Evolutionary conservation across 2,329 filamentous ascomycete species (phyloP).

Genomic region (Pseudopyrenochaeta lycopersici): DNA sequence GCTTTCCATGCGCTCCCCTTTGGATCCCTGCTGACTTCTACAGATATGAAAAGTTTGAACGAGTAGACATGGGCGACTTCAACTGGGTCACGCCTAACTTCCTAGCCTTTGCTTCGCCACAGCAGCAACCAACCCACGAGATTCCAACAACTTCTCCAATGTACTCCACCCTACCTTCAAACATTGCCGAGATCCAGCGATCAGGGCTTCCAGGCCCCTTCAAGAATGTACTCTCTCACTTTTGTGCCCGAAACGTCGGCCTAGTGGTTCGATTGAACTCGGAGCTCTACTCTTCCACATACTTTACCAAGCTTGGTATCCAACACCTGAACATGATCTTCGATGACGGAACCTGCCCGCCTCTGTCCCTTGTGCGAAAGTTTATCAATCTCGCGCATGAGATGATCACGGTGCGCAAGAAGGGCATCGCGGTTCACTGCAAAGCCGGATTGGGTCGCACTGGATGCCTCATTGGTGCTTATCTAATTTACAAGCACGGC

Average conservation of each 20-base stretch:
- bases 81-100: conserved; percentile 98
- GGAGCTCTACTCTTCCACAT: conserved; percentile 93
- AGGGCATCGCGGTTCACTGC: conserved; percentile 96
- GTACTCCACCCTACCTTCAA: conserved; percentile 78
- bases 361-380: conserved; percentile 85
- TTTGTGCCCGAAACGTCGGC: conserved; percentile 85
- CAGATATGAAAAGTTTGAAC: conserved; percentile 89
- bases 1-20: conserved; percentile 31
- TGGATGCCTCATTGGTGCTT: conserved; percentile 95
- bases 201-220: conserved; percentile 83
- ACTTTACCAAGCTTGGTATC: conserved; percentile 94
- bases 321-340: conserved; percentile 99
- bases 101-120: conserved; percentile 94
- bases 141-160: conserved; percentile 77
- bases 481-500: conserved; percentile 95
- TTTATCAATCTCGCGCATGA: conserved; percentile 96
- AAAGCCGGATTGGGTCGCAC: conserved; percentile 96
- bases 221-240: conserved; percentile 95
- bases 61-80: conserved; percentile 98
- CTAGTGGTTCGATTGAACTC: conserved; percentile 96
- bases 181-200: conserved; percentile 74
- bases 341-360: conserved; percentile 95
- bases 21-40: conserved; percentile 23
- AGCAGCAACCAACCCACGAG: conserved; percentile 78
- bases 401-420: conserved; percentile 89